Conservation (phyloP, 345 rosid genomes). For the Syzygium aromaticum region DNA sequence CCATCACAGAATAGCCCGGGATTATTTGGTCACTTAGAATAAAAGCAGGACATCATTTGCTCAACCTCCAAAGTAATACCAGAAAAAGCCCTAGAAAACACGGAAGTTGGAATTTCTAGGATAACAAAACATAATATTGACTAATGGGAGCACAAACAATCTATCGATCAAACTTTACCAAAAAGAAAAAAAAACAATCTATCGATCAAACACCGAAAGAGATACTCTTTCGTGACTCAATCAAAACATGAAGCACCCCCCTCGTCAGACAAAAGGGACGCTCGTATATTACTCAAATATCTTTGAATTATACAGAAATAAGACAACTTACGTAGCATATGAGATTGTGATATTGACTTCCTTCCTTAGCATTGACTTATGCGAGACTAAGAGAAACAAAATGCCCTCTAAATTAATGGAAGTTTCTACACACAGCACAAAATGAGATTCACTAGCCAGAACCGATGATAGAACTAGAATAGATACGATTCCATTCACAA, state of each 20-base stretch:
- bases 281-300: not conserved
- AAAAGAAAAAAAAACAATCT: not conserved
- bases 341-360: not conserved
- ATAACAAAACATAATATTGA: not conserved
- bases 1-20: not conserved
- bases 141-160: not conserved
- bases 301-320: not conserved
- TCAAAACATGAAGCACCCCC: not conserved
- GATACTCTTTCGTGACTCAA: not conserved
- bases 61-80: not conserved
- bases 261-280: not conserved
- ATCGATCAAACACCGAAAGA: not conserved
- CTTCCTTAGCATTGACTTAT: not conserved
- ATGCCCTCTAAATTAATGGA: not conserved
- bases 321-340: not conserved
- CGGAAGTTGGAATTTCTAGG: not conserved
- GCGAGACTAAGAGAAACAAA: not conserved
- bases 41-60: not conserved
- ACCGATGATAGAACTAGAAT: not conserved
- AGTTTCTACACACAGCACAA: not conserved
- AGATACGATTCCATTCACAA: not conserved
- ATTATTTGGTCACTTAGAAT: not conserved
- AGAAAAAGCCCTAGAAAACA: not conserved
- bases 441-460: not conserved
- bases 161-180: not conserved